Conservation (phyloP, 257 asterid species). For the Catharanthus roseus region DNA sequence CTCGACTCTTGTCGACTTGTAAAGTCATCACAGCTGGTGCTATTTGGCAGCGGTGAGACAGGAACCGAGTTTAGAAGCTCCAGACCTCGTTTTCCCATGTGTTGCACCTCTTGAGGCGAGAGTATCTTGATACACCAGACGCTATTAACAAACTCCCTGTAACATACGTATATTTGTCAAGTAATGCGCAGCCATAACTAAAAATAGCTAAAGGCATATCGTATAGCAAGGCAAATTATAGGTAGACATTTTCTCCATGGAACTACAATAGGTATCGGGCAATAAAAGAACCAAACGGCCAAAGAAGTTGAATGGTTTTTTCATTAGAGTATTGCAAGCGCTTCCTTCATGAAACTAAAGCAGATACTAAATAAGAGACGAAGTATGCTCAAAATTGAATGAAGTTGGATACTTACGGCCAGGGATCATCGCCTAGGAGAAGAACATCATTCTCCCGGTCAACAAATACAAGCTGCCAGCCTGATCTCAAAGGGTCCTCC, state of each 20-base stretch:
- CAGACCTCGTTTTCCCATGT: slow-evolving; percentile 64
- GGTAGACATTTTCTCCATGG: neutral
- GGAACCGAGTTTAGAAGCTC: slow-evolving; percentile 51
- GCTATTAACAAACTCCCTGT: slow-evolving; percentile 70
- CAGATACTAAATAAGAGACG: neutral
- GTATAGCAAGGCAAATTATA: neutral
- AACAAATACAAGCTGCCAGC: slow-evolving; percentile 99
- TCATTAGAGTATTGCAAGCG: neutral
- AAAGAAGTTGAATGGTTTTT: neutral
- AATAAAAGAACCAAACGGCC: neutral
- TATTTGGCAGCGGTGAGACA: slow-evolving; percentile 33
- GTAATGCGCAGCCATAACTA: neutral
- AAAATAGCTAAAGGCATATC: neutral
- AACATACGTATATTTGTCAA: neutral
- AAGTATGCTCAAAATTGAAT: neutral
- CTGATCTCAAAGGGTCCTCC: slow-evolving; percentile 91
- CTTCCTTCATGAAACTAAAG: neutral
- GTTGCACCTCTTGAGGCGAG: slow-evolving; percentile 78
- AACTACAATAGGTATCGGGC: neutral
- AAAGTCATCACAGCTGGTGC: slow-evolving; percentile 45
- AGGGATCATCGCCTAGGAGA: slow-evolving; percentile 86
- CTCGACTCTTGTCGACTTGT: slow-evolving; percentile 39
- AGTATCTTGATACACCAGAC: slow-evolving; percentile 77
- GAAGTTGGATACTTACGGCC: slow-evolving; percentile 51
- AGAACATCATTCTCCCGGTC: slow-evolving; percentile 87